Conservation (phyloP, 805 yeast species). For the Lipomyces spencermartinsiae region DNA sequence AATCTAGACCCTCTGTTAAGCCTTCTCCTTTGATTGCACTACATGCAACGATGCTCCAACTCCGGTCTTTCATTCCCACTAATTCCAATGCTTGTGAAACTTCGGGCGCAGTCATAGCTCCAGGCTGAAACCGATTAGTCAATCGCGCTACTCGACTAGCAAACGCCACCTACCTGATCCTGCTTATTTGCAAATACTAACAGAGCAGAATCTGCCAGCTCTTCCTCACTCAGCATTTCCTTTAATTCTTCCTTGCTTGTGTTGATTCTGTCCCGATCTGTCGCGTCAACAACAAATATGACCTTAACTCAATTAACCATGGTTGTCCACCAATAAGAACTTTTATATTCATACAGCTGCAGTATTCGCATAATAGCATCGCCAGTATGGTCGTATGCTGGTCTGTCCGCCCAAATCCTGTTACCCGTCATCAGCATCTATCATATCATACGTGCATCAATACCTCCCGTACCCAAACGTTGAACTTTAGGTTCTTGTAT, state of each 20-base stretch:
- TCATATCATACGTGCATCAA: too few species aligned
- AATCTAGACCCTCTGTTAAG: slow-evolving; percentile 86
- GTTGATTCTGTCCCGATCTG: slow-evolving; percentile 71
- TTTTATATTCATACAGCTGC: slow-evolving; percentile 61
- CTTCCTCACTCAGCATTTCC: slow-evolving; percentile 80
- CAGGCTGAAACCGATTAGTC: slow-evolving; percentile 26
- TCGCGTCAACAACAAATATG: slow-evolving; percentile 87
- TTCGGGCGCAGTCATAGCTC: slow-evolving; percentile 74
- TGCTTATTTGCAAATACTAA: slow-evolving; percentile 90
- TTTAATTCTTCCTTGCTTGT: slow-evolving; percentile 78
- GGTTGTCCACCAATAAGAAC: background rate
- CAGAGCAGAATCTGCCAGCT: slow-evolving; percentile 76
- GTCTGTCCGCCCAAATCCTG: slow-evolving; percentile 93
- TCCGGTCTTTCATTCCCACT: slow-evolving; percentile 66
- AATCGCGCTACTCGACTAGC: background rate
- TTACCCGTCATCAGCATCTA: background rate
- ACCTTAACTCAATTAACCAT: slow-evolving; percentile 16
- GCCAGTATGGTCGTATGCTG: slow-evolving; percentile 88
- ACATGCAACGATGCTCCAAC: slow-evolving; percentile 91
- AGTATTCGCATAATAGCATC: slow-evolving; percentile 93
- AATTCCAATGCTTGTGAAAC: slow-evolving; percentile 74
- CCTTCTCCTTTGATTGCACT: slow-evolving; percentile 92
- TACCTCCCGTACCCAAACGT: slow-evolving; percentile 63
- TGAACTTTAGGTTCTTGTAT: slow-evolving; percentile 79
- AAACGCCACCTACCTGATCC: slow-evolving; percentile 61